A percentile compares a stretch with the other conserved stretches of the same genome.
Evolutionary conservation across 106 monocot genomes (phyloP).

Genomic region (Iris macrosiphon): DNA sequence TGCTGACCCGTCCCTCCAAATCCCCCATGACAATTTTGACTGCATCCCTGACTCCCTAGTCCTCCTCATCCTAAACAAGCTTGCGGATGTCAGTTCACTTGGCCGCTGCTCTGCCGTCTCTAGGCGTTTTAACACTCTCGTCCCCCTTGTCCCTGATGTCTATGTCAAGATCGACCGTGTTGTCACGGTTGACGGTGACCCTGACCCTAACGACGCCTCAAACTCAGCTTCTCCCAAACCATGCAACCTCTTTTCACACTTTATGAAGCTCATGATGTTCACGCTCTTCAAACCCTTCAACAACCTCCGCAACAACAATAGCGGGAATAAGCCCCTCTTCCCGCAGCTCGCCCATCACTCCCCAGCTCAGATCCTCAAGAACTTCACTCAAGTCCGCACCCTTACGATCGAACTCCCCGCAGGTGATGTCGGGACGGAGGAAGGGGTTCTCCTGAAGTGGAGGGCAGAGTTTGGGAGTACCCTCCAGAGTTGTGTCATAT

Average conservation of each 20-base stretch:
- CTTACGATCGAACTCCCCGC: constrained; percentile 69
- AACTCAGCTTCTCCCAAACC: constrained; percentile 27
- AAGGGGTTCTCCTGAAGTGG: constrained; percentile 82
- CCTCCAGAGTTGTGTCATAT: constrained; percentile 73
- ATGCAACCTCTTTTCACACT: constrained; percentile 38
- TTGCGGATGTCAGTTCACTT: constrained; percentile 65
- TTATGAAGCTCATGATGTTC: constrained; percentile 50
- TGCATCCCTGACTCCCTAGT: constrained; percentile 64
- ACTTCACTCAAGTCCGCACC: constrained; percentile 54
- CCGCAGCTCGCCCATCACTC: constrained; percentile 67
- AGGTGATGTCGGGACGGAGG: constrained; percentile 75
- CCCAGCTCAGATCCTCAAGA: constrained; percentile 62
- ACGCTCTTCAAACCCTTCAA: constrained; percentile 55
- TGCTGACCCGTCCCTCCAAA: constrained; percentile 19
- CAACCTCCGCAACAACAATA: constrained; percentile 29
- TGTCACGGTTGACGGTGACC: constrained; percentile 58
- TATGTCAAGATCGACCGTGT: constrained; percentile 80
- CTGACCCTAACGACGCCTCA: constrained; percentile 20
- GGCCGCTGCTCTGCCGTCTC: constrained; percentile 77
- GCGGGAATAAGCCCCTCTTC: constrained; percentile 34
- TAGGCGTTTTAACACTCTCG: constrained; percentile 59
- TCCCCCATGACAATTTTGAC: constrained; percentile 54
- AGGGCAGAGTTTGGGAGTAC: constrained; percentile 76
- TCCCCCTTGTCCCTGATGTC: constrained; percentile 59
- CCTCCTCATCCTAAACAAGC: constrained; percentile 72